Percentiles rank a stretch among this genome's conserved stretches.
phyloP scores from a whole-genome alignment of 2,329 filamentous ascomycete species.

The Aspergillus arachidicola region DNA sequence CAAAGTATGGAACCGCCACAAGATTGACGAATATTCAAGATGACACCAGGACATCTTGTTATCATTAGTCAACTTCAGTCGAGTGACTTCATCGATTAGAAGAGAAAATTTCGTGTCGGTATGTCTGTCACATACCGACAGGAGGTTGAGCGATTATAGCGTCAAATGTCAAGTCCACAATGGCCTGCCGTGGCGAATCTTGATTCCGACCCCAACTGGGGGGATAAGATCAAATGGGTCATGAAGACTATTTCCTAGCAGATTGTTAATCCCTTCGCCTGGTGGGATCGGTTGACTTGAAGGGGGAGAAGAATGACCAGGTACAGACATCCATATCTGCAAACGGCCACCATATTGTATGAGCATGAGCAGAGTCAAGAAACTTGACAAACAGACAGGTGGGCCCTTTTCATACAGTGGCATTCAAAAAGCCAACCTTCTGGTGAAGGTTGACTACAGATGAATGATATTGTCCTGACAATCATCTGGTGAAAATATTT shows the following conservation, averaged over 20 bases:
- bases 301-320: no score
- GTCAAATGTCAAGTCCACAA: not conserved
- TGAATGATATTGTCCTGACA: not conserved
- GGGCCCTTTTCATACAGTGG: not conserved
- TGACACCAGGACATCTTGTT: not conserved
- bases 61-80: not conserved
- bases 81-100: not conserved
- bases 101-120: not conserved
- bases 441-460: no score
- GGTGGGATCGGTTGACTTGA: not conserved
- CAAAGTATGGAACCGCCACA: conserved; percentile 1
- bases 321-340: not conserved
- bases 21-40: not conserved
- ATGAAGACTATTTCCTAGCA: no score
- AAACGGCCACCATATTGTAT: not conserved
- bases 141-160: not conserved
- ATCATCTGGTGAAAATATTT: not conserved
- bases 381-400: not conserved
- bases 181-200: not conserved
- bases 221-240: not conserved
- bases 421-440: not conserved
- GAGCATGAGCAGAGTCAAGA: not conserved
- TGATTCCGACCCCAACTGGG: not conserved
- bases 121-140: not conserved
- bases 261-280: not conserved